Evolutionary conservation across 1,139 yeast species (phyloP), one percentile per base, ranked within the genome.

Genomic region (Citeromyces siamensis): DNA sequence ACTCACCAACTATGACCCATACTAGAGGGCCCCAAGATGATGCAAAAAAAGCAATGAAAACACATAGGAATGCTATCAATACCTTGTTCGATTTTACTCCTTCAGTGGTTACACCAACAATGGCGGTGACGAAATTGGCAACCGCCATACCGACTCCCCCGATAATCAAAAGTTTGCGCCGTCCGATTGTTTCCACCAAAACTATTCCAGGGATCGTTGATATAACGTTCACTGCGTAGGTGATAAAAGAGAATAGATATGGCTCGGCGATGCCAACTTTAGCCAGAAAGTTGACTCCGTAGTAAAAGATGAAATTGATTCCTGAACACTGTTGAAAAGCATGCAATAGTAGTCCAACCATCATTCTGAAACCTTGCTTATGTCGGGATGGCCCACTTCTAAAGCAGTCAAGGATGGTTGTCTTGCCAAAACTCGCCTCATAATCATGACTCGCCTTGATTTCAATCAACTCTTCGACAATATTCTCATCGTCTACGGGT

Each of bases 1-100:
- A 66, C 56, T 82, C 94, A 37, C 84, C 81, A 44, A 78, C 66
- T 42, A 79, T 63, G 36, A 83, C 86, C 90, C 90, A 81, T 32
- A 75, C 72, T 40, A 75, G 65, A 33, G 88, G 88, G 51, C 90
- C 93, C 88, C 88, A 81, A 23, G 86, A 68, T 38, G 83, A 64
- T 20, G 88, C 88, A 53, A 79, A 80, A 54, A 72, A 75, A 21
- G 81, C 74, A 52, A 79, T 79, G 51, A 77, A 80, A 33, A 73
- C 58, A 66, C 86, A 80, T 32, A 75, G 67, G 58, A 80, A 78
- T 12, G 81, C 76, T 45, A 80, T 62, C 58, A 77, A 66, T 37
- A 68, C 67, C 57, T 76, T 70, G 45, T 75, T 72, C 8, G 76
- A 65, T 38, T 56, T 50, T 2, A 59, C 56, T 13, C 75, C 61